A percentile compares a stretch with the other conserved stretches of the same genome.
Evolutionary conservation across 495 filamentous ascomycete species (phyloP).

Genomic region (Neurospora pannonica): DNA sequence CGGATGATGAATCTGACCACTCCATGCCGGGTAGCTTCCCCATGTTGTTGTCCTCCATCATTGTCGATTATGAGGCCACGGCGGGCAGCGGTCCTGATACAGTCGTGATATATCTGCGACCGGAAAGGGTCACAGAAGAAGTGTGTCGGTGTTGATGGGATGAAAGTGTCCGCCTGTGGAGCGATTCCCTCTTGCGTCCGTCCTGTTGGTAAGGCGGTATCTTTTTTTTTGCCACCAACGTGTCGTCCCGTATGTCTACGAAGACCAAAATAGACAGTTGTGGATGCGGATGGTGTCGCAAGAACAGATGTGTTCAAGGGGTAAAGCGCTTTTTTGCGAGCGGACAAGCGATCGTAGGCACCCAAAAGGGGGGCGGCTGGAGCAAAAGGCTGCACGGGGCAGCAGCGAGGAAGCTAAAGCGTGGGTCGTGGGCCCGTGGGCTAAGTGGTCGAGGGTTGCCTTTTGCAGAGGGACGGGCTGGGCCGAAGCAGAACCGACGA

Average conservation of each 20-base stretch:
- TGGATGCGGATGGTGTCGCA: neutral
- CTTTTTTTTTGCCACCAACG: neutral
- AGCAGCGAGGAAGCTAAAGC: neutral
- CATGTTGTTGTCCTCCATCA: slow-evolving; percentile 18
- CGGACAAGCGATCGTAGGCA: neutral
- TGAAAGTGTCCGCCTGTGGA: neutral
- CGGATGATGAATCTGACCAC: slow-evolving; percentile 30
- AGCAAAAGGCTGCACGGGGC: neutral
- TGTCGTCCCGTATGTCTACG: neutral
- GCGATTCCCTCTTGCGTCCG: neutral
- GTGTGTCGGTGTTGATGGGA: neutral
- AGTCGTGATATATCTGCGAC: neutral
- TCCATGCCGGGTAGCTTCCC: slow-evolving; percentile 10
- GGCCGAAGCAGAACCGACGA: neutral
- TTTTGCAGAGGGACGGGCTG: neutral
- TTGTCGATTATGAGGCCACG: neutral
- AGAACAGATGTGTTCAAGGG: neutral
- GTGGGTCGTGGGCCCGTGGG: neutral
- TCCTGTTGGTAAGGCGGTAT: neutral
- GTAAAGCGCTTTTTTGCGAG: neutral
- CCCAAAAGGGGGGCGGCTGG: neutral
- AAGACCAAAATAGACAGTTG: neutral
- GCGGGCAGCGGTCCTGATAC: neutral
- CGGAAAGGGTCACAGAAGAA: neutral
- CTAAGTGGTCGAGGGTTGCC: neutral